These are phyloP conservation scores for Sclerotinia borealis DNA, from an alignment of 2,329 filamentous ascomycete genomes.

Conservation along the genomic window DNA sequence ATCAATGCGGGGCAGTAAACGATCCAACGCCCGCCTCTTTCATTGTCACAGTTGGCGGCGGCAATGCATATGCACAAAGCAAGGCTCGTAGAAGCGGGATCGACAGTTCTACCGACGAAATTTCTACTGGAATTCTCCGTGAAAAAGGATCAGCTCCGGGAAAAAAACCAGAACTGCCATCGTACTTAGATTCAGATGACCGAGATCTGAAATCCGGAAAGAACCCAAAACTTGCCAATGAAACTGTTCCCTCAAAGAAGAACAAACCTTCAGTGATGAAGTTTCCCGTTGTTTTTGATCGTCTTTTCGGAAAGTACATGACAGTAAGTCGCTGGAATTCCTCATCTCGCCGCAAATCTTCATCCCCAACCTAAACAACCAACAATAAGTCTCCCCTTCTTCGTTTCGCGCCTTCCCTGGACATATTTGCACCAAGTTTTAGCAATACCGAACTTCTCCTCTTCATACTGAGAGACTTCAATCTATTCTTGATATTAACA, in stretches of 20 bases:
- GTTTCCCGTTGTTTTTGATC: constrained; percentile 12
- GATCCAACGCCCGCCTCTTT: constrained; percentile 26
- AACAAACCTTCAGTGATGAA: background rate
- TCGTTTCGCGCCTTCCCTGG: background rate
- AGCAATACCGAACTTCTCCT: constrained; percentile 13
- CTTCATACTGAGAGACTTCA: constrained; percentile 10
- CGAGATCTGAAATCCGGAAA: constrained; percentile 16
- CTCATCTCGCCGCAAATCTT: constrained; percentile 1
- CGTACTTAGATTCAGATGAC: background rate
- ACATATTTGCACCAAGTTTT: background rate
- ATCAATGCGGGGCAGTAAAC: constrained; percentile 58
- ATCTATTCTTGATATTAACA: constrained; percentile 10
- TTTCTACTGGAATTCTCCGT: too few relatives aligned
- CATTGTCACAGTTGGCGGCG: constrained; percentile 21
- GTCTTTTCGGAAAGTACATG: constrained; percentile 15
- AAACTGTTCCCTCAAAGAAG: background rate
- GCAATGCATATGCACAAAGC: constrained; percentile 16
- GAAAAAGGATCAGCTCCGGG: constrained; percentile 1
- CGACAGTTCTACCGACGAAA: background rate
- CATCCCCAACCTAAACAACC: background rate
- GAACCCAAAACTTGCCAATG: constrained; percentile 16
- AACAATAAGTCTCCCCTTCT: background rate
- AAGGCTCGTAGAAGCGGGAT: background rate
- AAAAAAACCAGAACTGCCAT: constrained; percentile 11
- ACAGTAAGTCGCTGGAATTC: constrained; percentile 10